Base-by-base conservation (phyloP, 1,284 basidiomycete genomes). In the Cystobasidiaceae sp. region DNA sequence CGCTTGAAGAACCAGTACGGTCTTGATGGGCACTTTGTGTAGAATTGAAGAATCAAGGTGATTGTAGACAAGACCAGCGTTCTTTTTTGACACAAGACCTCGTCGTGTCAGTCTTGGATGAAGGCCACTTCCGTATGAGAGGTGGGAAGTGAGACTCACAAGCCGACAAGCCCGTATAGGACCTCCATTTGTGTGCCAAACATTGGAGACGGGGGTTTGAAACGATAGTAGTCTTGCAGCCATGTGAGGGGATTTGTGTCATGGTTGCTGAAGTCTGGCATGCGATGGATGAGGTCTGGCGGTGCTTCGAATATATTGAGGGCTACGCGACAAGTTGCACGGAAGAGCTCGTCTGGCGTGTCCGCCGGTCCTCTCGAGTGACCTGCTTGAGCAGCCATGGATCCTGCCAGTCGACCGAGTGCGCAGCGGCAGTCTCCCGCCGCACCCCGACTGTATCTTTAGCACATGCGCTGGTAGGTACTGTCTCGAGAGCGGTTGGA, bases 1-100 rank as follows among this genome's bases (percentile, higher is more conserved):
- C n/a, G 41, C 19, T 52, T 15, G 51, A 64, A 64, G n/a, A 64
- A 48, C 61, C 61, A 64, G 23, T 37, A 28, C 6, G 21, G 27
- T 7, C 44, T 27, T 25, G 61, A 25, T 43, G 55, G 51, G 8
- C 39, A 34, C 11, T 21, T n/a, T 3, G 23, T 19, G 4, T 43
- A 30, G 23, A 28, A 56, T 21, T 64, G 61, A 9, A 56, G 46
- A 13, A 56, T 41, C 44, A 64, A 32, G 23, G 61, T 48, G 23
- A 39, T 33, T 9, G 56, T 23, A 19, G 61, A 64, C n/a, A 56
- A 43, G 19, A 48, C 43, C 17, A 30, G 45, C 7, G 27, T 15
- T n/a, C 48, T 44, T 25, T 6, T n/a, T 13, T 13, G 30, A 28
- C 21, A 43, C 19, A 17, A 34, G 27, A 33, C n/a, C 8, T n/a